Evolutionary conservation across 1,284 basidiomycete species (phyloP), one percentile per base, ranked within the genome.

Genomic region (Ceratorhiza oryzae-sativae): DNA sequence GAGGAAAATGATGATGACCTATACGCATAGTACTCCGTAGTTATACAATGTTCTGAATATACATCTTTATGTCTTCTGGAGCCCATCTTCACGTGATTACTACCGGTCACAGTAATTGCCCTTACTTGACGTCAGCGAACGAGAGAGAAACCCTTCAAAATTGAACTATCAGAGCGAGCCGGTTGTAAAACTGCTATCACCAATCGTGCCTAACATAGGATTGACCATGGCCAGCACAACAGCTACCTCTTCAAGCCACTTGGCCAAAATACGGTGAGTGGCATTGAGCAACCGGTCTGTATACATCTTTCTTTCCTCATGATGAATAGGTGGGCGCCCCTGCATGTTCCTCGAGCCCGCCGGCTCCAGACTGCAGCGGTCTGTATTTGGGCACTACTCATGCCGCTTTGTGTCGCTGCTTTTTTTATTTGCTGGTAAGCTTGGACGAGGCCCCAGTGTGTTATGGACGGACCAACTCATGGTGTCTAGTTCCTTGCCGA

Each of bases 281-380:
- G 20, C 15, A 18, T 8, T 45, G 42, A 63, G 20, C 25, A 32
- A 25, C n/a, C 9, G 34, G 18, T 10, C n/a, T 15, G 20, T 5
- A 46, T n/a, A 18, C 20, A 36, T 23, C 4, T 15, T 15, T 27
- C 23, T 61, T 39, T 39, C 36, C 6, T 13, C 36, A 39, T 6
- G 36, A 39, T 39, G 6, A 39, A 3, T 20, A 67, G 63, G 18
- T 67, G 63, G 63, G 63, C 63, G 1, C 63, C 63, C 12, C 51
- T 49, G 9, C 49, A 67, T 56, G 39, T 94, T 75, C 92, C 92
- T n/a, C 84, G 87, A 72, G 88, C 88, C 78, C 85, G 95, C 74
- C 85, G 95, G 76, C 80, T 96, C 71, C 94, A 97, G 82, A 96
- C 91, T 72, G 83, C 93, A 68, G 90, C 87, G 0, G 96, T 99